Evolutionary conservation across 1,284 basidiomycete genomes (phyloP), one percentile per base, ranked within the genome.

Genomic region (Melampsora americana): DNA sequence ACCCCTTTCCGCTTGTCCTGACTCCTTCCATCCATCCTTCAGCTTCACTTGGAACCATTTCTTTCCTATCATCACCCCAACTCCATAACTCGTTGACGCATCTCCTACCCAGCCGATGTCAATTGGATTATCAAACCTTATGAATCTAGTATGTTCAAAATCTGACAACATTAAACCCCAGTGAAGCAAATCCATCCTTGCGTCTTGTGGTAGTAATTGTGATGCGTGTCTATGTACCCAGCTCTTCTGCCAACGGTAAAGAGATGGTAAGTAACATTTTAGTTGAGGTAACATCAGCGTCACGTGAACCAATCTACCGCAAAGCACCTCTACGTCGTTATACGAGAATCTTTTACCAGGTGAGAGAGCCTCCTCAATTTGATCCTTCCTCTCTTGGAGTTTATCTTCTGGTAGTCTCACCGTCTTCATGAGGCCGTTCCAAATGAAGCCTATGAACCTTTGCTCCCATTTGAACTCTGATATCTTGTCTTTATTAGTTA

Each of bases 401-500:
- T 69, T 69, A 1, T 12, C 53, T 26, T 28, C 48, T 39, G 50
- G 67, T 7, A 69, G 28, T 12, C 67, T 2, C 2, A 69, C 46
- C 5, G 67, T 69, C 7, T 39, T 59, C 3, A 53, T 32, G 2
- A 59, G 2, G 5, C 67, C 53, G 28, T 69, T 69, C 67, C 67
- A 69, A 5, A 60, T 60, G n/a, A 69, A 69, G 23, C 67, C 53
- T 3, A 69, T 30, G n/a, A 69, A 69, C 30, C 56, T 69, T 32
- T 69, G 50, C 23, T 69, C 32, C 11, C 9, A 35, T 14, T 56
- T 20, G 23, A 69, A 69, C 28, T 46, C 28, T 16, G 46, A 56
- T 12, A n/a, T n/a, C n/a, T n/a, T n/a, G n/a, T n/a, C n/a, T n/a
- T n/a, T n/a, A n/a, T n/a, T n/a, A n/a, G n/a, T n/a, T n/a, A n/a